Evolutionary conservation across 805 yeast species (phyloP), one percentile per base, ranked within the genome.

Genomic region (Saccharomyces kudriavzevii): DNA sequence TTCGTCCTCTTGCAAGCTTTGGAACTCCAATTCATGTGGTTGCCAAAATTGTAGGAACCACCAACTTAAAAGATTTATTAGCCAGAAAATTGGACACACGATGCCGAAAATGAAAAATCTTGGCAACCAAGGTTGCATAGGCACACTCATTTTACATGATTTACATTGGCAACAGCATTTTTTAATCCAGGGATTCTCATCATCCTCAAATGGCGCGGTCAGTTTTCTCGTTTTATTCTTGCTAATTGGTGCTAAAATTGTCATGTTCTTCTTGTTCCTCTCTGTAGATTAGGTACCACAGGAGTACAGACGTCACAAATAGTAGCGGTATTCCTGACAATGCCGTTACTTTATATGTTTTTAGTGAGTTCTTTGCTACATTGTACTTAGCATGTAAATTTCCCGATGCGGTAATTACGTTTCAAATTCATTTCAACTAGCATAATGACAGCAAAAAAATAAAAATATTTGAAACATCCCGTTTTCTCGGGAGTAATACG

Each of bases 81-180:
- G 2, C 66, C 66, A 63, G 20, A 59, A 46, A 2, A 62, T 4
- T 10, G 70, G 70, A 1, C 62, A 24, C 10, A 66, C 10, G 17
- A 64, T 51, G 1, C 71, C 71, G 4, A 57, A 27, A 20, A 59
- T 43, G 48, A 63, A 66, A 10, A 59, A 45, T 22, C 57, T 53
- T 3, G 57, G 52, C 17, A 61, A 5, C 28, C 47, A 47, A 6
- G 40, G 31, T 22, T 48, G 51, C 20, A 49, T 40, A 11, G 47
- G 43, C 13, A 29, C 26, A 25, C 59, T 50, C 5, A 11, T 43
- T 11, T 47, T 6, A 49, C 70, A 66, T 31, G 69, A 60, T 3
- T 48, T 47, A 52, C 70, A 66, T 46, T 59, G 53, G 51, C 70
- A 66, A 10, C n/a, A 2, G 51, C 55, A 58, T 17, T 29, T 24